Percentiles rank a stretch among this genome's conserved stretches.
Conservation (phyloP, 106 monocot species). For the Vanilla planifolia region DNA sequence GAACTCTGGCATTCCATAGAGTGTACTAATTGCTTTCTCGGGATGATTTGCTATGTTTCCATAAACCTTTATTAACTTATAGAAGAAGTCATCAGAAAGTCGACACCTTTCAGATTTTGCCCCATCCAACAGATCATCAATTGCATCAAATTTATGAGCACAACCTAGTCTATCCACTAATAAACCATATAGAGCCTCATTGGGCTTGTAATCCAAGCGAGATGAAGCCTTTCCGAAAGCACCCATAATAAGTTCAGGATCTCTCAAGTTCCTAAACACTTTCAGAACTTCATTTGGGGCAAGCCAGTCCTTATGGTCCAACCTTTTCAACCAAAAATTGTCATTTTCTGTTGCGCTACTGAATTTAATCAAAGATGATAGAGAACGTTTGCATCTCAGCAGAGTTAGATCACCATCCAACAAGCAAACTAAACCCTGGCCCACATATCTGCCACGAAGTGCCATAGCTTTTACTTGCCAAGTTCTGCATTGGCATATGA, state of each 20-base stretch:
- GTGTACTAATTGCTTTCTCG: slow-evolving; percentile 48
- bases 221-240: slow-evolving; percentile 37
- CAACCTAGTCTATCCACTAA: slow-evolving; percentile 47
- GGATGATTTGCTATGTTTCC: slow-evolving; percentile 55
- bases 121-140: slow-evolving; percentile 44
- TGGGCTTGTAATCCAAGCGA: slow-evolving; percentile 74
- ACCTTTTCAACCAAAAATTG: slow-evolving; percentile 37
- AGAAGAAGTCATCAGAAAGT: slow-evolving; percentile 78
- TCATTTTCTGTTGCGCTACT: slow-evolving; percentile 24
- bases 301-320: slow-evolving; percentile 84
- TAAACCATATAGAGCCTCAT: slow-evolving; percentile 56
- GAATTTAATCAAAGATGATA: slow-evolving; percentile 25
- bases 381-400: background rate
- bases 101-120: slow-evolving; percentile 46
- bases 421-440: background rate
- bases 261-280: slow-evolving; percentile 42
- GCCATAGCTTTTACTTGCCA: background rate
- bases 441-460: background rate
- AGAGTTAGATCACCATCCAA: background rate
- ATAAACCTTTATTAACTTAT: slow-evolving; percentile 67
- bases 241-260: slow-evolving; percentile 41
- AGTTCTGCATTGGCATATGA: slow-evolving; percentile 2
- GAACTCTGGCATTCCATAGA: slow-evolving; percentile 66
- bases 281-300: slow-evolving; percentile 80
- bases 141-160: slow-evolving; percentile 37